A percentile compares a stretch with the other conserved stretches of the same genome.
These are phyloP conservation scores for Erythrophleum ivorense DNA, from an alignment of 331 rosid genomes.

Conservation along the genomic window DNA sequence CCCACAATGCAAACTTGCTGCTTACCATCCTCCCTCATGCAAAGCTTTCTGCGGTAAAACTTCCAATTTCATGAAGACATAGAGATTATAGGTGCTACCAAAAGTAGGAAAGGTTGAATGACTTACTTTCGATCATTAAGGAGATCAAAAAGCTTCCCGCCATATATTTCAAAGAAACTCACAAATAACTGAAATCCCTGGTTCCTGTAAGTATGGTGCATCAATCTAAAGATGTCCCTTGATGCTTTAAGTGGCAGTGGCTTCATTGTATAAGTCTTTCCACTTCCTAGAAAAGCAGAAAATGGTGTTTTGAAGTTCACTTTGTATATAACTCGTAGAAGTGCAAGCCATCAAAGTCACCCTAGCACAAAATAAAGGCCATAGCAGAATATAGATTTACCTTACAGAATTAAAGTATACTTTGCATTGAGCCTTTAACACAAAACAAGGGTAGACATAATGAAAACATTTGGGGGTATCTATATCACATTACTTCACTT, in stretches of 20 bases:
- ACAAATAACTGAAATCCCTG: slow-evolving; percentile 92
- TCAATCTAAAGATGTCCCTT: slow-evolving; percentile 88
- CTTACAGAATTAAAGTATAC: slow-evolving; percentile 10
- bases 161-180: slow-evolving; percentile 98
- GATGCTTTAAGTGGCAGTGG: slow-evolving; percentile 97
- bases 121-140: slow-evolving; percentile 93
- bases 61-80: slow-evolving; percentile 32
- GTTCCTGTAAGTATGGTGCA: slow-evolving; percentile 88
- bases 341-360: slow-evolving; percentile 19
- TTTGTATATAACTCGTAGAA: background rate
- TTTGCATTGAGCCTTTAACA: background rate
- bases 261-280: slow-evolving; percentile 96
- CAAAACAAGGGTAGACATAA: slow-evolving; percentile 20
- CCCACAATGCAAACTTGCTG: slow-evolving; percentile 99
- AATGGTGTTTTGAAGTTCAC: slow-evolving; percentile 27
- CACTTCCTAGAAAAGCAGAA: slow-evolving; percentile 76
- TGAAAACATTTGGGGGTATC: slow-evolving; percentile 22
- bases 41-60: slow-evolving; percentile 78
- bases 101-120: slow-evolving; percentile 21
- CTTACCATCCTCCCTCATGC: slow-evolving; percentile 99
- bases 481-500: slow-evolving; percentile 15
- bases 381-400: slow-evolving; percentile 26
- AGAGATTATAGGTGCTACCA: slow-evolving; percentile 21
- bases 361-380: background rate
- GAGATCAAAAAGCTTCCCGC: slow-evolving; percentile 94